These are phyloP conservation scores for Bryoerythrophyllum caledonicum DNA, from an alignment of 225 moss, liverwort and hornwort species.

Conservation along the genomic window DNA sequence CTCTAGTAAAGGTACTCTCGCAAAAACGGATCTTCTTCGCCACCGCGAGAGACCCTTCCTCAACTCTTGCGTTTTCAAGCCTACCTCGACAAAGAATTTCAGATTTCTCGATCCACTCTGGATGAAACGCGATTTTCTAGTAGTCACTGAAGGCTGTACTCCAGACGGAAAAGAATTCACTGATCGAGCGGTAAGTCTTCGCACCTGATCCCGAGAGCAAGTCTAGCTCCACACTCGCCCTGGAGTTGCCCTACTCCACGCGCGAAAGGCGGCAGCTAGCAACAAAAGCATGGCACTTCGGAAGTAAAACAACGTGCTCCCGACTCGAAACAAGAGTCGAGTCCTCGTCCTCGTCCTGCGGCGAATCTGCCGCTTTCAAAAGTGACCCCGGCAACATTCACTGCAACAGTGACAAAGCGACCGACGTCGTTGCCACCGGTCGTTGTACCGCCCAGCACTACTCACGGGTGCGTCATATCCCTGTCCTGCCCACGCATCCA, in stretches of 20 bases:
- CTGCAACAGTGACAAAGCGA: not conserved
- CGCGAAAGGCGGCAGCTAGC: not conserved
- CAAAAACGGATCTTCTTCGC: too few relatives aligned
- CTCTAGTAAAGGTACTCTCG: not conserved
- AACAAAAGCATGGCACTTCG: not conserved
- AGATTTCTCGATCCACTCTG: not conserved
- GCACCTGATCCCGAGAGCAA: conserved; percentile 24
- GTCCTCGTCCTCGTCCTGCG: not conserved
- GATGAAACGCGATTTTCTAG: not conserved
- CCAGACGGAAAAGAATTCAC: not conserved
- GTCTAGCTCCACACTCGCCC: conserved; percentile 5
- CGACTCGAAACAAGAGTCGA: not conserved
- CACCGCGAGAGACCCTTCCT: too few relatives aligned
- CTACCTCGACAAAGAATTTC: too few relatives aligned
- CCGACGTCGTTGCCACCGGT: not conserved
- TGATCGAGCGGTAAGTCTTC: not conserved
- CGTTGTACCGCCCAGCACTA: conserved; percentile 28
- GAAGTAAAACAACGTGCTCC: conserved; percentile 19
- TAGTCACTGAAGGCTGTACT: not conserved
- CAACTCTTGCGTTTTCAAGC: too few relatives aligned
- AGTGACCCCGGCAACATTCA: not conserved
- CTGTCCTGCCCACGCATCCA: conserved; percentile 45
- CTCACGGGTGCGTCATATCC: conserved; percentile 42
- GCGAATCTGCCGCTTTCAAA: not conserved
- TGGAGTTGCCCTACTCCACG: conserved; percentile 7